Evolutionary conservation across 2,329 filamentous ascomycete species (phyloP), one percentile per base, ranked within the genome.

Genomic region (Penicillium sp.): DNA sequence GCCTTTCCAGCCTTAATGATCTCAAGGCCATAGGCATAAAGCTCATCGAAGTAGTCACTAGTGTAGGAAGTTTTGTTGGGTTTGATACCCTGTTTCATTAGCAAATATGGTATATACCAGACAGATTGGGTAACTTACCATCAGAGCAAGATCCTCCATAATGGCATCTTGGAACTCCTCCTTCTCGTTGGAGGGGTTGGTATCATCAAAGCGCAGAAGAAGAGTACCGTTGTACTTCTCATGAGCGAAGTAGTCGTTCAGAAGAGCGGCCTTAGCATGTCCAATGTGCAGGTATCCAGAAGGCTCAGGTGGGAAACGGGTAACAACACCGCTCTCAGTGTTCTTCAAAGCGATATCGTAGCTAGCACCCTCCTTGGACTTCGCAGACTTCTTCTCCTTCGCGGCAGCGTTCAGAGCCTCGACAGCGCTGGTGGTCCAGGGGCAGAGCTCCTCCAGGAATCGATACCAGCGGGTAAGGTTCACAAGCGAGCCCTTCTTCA

Each of bases 221-320:
- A 99, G 82, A 67, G 89, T 95, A 67, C 94, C 94, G 56, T 93
- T 87, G 81, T 96, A 96, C 65, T 91, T 90, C 72, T 92, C 88
- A 75, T 97, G 92, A 40, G 92, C 93, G 66, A 97, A 97, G 81
- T 96, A 97, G 74, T 97, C 92, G 78, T 94, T 96, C 53, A 97
- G 85, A 51, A 96, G 82, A 5, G 92, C 92, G 26, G 92, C 92
- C 78, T 97, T 97, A 64, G 92, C 91, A 18, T 45, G 42, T 19
- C 42, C 42, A 45, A 45, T 45, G 16, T 45, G 42, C 26, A 45
- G 42, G 72, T 96, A 96, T 58, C 92, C 92, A 63, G 91, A 96
- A 60, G 93, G 93, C 86, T 97, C 93, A 3, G 93, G 93, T 14
- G 93, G 87, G 78, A 97, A 97, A 66, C 92, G 83, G 19, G 91